These are phyloP conservation scores for Circinella umbellata DNA, from an alignment of 371 early-diverging fungal species.

Conservation along the genomic window DNA sequence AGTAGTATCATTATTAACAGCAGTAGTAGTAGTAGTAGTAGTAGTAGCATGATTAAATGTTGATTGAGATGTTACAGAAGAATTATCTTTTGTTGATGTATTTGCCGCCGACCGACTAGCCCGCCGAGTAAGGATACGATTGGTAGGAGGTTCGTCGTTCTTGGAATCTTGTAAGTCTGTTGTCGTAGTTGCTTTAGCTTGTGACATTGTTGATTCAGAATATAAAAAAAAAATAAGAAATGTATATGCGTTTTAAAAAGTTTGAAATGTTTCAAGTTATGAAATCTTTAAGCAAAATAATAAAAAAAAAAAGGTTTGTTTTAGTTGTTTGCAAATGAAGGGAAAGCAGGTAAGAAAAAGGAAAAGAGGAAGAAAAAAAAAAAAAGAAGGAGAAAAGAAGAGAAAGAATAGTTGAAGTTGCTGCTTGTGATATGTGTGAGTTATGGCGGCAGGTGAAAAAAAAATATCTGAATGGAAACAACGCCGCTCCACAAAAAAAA, in stretches of 20 bases:
- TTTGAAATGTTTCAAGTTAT: background rate
- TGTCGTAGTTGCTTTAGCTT: constrained; percentile 12
- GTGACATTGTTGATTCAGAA: constrained; percentile 13
- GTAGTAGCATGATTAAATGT: background rate
- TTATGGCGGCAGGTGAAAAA: constrained; percentile 17
- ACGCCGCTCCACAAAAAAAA: background rate
- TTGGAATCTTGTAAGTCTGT: constrained; percentile 19
- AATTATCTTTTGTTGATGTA: background rate
- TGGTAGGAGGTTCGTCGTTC: constrained; percentile 18
- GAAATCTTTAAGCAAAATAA: background rate
- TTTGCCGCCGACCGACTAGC: constrained; percentile 24
- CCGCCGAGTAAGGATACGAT: constrained; percentile 26
- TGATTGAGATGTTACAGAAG: background rate
- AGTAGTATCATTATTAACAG: background rate
- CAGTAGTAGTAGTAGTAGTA: background rate
- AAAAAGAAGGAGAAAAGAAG: background rate
- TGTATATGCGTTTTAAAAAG: no score
- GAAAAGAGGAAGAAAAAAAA: background rate
- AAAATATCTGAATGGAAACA: background rate
- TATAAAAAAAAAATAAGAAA: background rate
- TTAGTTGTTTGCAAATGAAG: constrained; percentile 1
- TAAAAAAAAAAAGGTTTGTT: background rate
- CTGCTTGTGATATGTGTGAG: background rate
- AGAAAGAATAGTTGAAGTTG: background rate
- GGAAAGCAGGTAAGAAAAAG: constrained; percentile 7